Evolutionary conservation across 2,329 filamentous ascomycete species (phyloP).

Genomic region (Epichloe sibirici): DNA sequence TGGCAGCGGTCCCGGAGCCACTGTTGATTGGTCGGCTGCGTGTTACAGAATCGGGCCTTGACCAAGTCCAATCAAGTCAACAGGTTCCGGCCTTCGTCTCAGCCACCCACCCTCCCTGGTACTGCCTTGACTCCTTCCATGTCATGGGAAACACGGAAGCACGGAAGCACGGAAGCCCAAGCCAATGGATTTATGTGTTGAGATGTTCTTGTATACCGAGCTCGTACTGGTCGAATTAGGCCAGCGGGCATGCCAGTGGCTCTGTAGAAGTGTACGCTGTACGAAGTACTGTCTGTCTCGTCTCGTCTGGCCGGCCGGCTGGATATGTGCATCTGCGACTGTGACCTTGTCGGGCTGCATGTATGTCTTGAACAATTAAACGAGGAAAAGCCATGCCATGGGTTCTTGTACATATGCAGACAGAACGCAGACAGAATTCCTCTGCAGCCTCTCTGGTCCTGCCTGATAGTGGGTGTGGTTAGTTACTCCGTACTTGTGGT

Average conservation of each 20-base stretch:
- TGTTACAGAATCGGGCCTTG: conserved; percentile 3
- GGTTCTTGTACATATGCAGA: too few relatives aligned
- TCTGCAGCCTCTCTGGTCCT: neutral
- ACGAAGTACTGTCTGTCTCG: too few relatives aligned
- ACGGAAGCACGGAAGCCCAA: neutral
- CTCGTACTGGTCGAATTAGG: neutral
- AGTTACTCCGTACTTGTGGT: too few relatives aligned
- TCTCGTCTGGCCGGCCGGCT: neutral
- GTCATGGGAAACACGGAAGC: neutral
- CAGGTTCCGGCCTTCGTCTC: neutral
- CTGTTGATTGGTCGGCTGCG: neutral
- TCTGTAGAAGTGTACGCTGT: neutral
- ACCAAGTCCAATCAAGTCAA: neutral
- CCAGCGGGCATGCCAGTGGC: neutral
- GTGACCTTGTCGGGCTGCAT: conserved; percentile 1
- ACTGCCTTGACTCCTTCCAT: conserved; percentile 1
- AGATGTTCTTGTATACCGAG: neutral
- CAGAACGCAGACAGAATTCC: neutral
- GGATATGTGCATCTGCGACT: neutral
- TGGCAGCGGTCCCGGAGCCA: neutral
- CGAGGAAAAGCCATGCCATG: neutral
- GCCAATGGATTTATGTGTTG: neutral
- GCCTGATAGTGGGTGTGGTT: too few relatives aligned
- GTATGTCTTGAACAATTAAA: neutral
- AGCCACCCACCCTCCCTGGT: neutral